These are phyloP conservation scores for Globisporangium carolinianum DNA, from an alignment of 352 stramenopile genomes.

Conservation along the genomic window DNA sequence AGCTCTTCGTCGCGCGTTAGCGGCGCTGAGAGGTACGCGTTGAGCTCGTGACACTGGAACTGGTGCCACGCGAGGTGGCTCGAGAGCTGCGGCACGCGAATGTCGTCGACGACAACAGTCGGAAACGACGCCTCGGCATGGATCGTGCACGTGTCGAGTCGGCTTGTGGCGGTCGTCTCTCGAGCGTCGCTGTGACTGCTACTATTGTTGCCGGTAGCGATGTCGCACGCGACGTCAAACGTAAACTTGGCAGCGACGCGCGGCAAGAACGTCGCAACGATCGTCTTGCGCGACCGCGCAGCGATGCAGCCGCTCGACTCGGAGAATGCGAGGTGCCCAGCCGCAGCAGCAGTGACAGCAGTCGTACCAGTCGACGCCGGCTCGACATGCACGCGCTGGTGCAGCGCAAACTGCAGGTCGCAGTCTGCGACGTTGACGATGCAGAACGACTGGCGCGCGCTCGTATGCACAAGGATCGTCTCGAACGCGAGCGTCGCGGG, in stretches of 20 bases:
- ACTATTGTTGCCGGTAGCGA: constrained; percentile 8
- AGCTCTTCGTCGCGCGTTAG: constrained; percentile 30
- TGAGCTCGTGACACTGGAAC: constrained; percentile 71
- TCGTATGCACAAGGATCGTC: constrained; percentile 83
- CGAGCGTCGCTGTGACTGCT: not conserved
- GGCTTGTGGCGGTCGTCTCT: too few species aligned
- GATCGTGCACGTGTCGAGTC: constrained; percentile 31
- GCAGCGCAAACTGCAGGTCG: constrained; percentile 49
- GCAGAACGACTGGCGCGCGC: constrained; percentile 44
- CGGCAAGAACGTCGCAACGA: constrained; percentile 72
- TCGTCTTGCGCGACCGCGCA: constrained; percentile 69
- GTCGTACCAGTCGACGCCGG: not conserved
- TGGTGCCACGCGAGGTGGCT: constrained; percentile 59
- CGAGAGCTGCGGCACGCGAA: constrained; percentile 49
- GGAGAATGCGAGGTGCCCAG: constrained; percentile 41
- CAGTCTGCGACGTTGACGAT: constrained; percentile 80
- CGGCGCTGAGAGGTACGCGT: constrained; percentile 54
- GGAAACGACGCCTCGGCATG: constrained; percentile 80
- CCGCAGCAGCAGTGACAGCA: not conserved
- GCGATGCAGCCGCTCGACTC: constrained; percentile 57
- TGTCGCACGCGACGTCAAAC: constrained; percentile 61
- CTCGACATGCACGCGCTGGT: constrained; percentile 29
- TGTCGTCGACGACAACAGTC: constrained; percentile 78
- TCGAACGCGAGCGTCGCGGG: constrained; percentile 61
- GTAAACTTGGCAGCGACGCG: constrained; percentile 53